These are phyloP conservation scores for Leptographium lundbergii DNA, from an alignment of 2,329 filamentous ascomycete genomes.

Conservation along the genomic window DNA sequence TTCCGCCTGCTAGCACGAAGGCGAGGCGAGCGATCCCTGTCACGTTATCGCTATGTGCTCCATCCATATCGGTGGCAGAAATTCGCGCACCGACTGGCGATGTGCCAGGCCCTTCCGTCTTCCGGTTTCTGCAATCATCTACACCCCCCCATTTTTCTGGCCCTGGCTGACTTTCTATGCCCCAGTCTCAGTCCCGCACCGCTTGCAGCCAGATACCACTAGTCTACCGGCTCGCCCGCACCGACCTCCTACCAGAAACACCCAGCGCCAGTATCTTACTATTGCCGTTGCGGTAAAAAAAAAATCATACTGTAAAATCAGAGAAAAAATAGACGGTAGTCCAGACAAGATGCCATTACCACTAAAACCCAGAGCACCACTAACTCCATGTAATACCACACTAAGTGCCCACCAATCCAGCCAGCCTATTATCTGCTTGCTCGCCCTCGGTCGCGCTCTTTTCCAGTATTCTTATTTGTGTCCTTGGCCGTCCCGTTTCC, in stretches of 20 bases:
- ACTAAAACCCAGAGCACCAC: neutral
- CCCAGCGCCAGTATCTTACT: neutral
- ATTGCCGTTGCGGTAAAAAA: neutral
- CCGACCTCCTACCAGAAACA: neutral
- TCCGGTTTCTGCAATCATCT: conserved; percentile 1
- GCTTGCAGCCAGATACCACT: neutral
- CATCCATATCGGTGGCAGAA: conserved; percentile 4
- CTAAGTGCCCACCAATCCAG: conserved; percentile 6
- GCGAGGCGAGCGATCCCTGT: conserved; percentile 7
- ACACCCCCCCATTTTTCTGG: neutral
- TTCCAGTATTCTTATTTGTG: conserved; percentile 10
- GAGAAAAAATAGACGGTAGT: neutral
- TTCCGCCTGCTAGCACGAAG: conserved; percentile 5
- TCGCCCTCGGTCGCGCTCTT: conserved; percentile 8
- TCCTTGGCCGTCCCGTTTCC: neutral
- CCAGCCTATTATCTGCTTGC: conserved; percentile 4
- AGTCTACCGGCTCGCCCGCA: conserved; percentile 5
- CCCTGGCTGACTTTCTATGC: neutral
- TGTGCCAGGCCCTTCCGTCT: conserved; percentile 4
- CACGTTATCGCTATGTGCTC: neutral
- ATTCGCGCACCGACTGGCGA: conserved; percentile 8
- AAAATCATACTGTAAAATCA: neutral
- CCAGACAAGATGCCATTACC: neutral
- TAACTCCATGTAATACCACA: conserved; percentile 1
- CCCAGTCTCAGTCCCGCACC: neutral